These are phyloP conservation scores for Tolypocladium sp. DNA, from an alignment of 2,329 filamentous ascomycete species.

Conservation along the genomic window DNA sequence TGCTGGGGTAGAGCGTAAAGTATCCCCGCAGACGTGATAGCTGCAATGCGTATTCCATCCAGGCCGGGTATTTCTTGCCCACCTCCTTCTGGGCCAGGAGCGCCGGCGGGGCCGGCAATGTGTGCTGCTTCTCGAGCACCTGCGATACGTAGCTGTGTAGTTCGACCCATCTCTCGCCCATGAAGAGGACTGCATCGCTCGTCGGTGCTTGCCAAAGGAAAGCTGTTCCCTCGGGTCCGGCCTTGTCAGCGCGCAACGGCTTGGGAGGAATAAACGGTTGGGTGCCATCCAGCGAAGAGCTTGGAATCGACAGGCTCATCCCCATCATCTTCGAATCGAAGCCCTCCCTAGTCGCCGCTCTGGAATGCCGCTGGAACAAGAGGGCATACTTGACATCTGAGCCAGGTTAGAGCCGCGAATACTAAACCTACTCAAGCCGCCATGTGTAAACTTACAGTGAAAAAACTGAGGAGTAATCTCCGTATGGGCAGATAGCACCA, in stretches of 20 bases:
- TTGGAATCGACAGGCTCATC: slow-evolving; percentile 70
- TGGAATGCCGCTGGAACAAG: slow-evolving; percentile 69
- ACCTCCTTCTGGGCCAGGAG: slow-evolving; percentile 47
- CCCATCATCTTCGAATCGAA: slow-evolving; percentile 56
- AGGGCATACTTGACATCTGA: slow-evolving; percentile 66
- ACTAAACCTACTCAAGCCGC: neutral
- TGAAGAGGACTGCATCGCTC: slow-evolving; percentile 71
- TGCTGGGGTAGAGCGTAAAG: slow-evolving; percentile 68
- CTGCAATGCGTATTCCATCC: slow-evolving; percentile 70
- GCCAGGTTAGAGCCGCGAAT: slow-evolving; percentile 8
- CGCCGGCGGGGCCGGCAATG: slow-evolving; percentile 22
- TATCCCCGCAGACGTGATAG: slow-evolving; percentile 71
- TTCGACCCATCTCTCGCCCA: slow-evolving; percentile 80
- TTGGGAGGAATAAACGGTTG: slow-evolving; percentile 41
- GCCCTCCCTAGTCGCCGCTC: slow-evolving; percentile 28
- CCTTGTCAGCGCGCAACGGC: slow-evolving; percentile 7
- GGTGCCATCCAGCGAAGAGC: slow-evolving; percentile 51
- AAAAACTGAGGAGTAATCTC: slow-evolving; percentile 77
- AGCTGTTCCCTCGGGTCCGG: slow-evolving; percentile 31
- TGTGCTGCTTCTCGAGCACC: slow-evolving; percentile 39
- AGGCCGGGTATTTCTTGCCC: slow-evolving; percentile 62
- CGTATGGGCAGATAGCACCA: slow-evolving; percentile 74
- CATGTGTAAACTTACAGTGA: slow-evolving; percentile 49
- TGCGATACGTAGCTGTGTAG: slow-evolving; percentile 71
- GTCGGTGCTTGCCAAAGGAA: slow-evolving; percentile 84